Evolutionary conservation across 1,139 yeast genomes (phyloP), one percentile per base, ranked within the genome.

Genomic region (Meyerozyma athensensis): DNA sequence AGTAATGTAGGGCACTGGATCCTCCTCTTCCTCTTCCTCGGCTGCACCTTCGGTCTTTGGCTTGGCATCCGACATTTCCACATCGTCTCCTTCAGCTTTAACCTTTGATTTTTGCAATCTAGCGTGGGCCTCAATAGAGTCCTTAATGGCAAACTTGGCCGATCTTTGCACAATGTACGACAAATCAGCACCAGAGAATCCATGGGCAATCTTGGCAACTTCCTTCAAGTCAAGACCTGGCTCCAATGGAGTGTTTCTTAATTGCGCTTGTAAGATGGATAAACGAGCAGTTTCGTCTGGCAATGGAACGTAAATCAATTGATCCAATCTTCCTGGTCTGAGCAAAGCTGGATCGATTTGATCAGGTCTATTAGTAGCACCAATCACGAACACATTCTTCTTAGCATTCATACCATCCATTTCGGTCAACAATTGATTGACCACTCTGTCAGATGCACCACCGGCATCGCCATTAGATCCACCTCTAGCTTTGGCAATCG

Each of bases 391-490:
- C 34, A 92, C 98, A 58, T 92, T 92, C 81, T 94, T 92, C 74
- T 92, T 92, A 50, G 97, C 96, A 59, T 92, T 92, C 97, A 94
- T 90, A 78, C 99, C 99, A 65, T 92, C 98, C 98, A 92, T 92
- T 71, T 92, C 98, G 8, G 98, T 94, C 63, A 92, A 79, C 58
- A 92, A 79, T 72, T 92, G 98, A 70, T 92, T 92, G 42, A 94
- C 98, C 48, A 92, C 98, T 66, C 98, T 83, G 68, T 92, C 98
- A 34, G 95, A 81, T 12, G 97, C 98, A 48, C 98, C 98, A 56
- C 97, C 97, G 28, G 97, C 95, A 62, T 92, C 97, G 50, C 97
- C 96, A 35, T 62, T 53, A 36, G 89, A 81, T 33, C 87, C 95
- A 62, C 97, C 97, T 77, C 98, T 85, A 20, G 97, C 86, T 69